A percentile compares a stretch with the other conserved stretches of the same genome.
Evolutionary conservation across 1,139 yeast genomes (phyloP).

Genomic region (Pichia sp.): DNA sequence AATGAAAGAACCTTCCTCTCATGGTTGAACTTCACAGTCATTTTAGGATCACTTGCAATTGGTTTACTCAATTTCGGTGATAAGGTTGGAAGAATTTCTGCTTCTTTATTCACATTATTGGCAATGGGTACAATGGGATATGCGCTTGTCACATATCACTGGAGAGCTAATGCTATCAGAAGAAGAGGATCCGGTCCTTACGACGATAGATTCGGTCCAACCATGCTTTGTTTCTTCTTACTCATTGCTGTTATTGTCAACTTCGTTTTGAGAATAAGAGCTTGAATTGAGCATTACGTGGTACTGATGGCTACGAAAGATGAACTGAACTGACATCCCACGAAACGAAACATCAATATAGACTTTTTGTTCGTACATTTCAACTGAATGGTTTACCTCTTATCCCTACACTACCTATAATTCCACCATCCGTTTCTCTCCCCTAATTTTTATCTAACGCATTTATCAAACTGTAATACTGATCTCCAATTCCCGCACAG

Average conservation of each 20-base stretch:
- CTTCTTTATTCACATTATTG: conserved; percentile 85
- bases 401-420: too few species aligned
- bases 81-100: conserved; percentile 83
- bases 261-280: conserved; percentile 75
- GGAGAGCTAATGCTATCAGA: conserved; percentile 99
- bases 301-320: too few species aligned
- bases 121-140: conserved; percentile 98
- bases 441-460: too few species aligned
- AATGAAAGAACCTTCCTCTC: conserved; percentile 97
- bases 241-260: conserved; percentile 89
- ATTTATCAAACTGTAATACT: too few species aligned
- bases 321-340: too few species aligned
- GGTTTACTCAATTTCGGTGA: conserved; percentile 97
- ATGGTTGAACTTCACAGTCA: conserved; percentile 97
- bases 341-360: too few species aligned
- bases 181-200: conserved; percentile 97
- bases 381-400: too few species aligned
- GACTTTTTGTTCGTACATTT: too few species aligned
- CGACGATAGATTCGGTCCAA: conserved; percentile 97
- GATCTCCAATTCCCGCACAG: too few species aligned
- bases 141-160: conserved; percentile 92
- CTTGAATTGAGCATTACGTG: too few species aligned
- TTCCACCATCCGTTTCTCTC: too few species aligned
- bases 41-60: conserved; percentile 92
- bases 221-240: conserved; percentile 93